Percentiles rank a stretch among this genome's conserved stretches.
phyloP scores from a whole-genome alignment of 805 yeast species.

The Candida pseudofarinosa region DNA sequence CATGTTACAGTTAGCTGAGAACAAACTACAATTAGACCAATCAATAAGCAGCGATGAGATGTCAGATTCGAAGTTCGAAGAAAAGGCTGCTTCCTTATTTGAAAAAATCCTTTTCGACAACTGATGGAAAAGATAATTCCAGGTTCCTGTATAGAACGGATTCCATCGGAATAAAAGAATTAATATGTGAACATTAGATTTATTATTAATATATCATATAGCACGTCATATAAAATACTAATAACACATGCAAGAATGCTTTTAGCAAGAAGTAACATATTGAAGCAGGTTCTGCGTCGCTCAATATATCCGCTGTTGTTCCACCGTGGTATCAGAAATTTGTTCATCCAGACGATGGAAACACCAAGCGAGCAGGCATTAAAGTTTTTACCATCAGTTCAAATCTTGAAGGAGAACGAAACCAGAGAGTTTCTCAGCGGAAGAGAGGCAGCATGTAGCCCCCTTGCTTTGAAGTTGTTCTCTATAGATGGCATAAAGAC shows the following conservation, averaged over 20 bases:
- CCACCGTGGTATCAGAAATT: slow-evolving; percentile 10
- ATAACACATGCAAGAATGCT: not conserved
- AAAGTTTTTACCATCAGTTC: slow-evolving; percentile 74
- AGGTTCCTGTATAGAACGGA: not conserved
- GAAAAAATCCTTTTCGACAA: slow-evolving; percentile 43
- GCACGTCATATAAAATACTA: not conserved
- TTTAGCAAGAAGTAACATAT: not conserved
- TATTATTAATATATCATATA: not conserved
- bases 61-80: slow-evolving; percentile 43
- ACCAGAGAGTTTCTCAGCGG: slow-evolving; percentile 74
- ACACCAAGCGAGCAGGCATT: slow-evolving; percentile 87
- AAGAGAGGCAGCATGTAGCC: slow-evolving; percentile 71
- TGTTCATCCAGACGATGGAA: slow-evolving; percentile 76
- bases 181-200: slow-evolving; percentile 1
- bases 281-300: not conserved
- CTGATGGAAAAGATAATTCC: not conserved
- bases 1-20: slow-evolving; percentile 79
- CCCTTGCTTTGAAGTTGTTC: slow-evolving; percentile 71
- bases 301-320: not conserved
- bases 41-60: slow-evolving; percentile 44
- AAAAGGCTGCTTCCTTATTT: slow-evolving; percentile 48
- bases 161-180: not conserved
- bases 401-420: slow-evolving; percentile 55
- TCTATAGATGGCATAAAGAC: slow-evolving; percentile 72
- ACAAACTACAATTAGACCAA: slow-evolving; percentile 82